Conservation (phyloP, 2,329 filamentous ascomycete genomes). For the Pestalotiopsis sp. region DNA sequence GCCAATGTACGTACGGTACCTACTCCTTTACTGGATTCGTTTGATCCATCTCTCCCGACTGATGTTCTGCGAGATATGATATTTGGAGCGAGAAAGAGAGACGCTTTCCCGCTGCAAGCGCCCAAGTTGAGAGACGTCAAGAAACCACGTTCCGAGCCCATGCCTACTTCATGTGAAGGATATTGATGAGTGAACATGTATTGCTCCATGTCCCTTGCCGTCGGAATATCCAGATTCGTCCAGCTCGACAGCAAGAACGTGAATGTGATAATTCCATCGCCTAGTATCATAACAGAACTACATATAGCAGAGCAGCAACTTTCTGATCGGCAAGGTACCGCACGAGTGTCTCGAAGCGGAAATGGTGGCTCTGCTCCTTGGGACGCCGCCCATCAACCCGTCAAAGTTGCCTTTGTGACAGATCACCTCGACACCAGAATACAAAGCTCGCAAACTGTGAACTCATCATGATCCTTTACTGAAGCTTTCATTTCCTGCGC, state of each 20-base stretch:
- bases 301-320: not conserved
- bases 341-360: not conserved
- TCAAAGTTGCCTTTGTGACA: not conserved
- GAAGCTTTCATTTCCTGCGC: too few relatives aligned
- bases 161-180: not conserved
- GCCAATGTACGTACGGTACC: too few relatives aligned
- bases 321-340: not conserved
- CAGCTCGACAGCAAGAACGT: not conserved
- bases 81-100: not conserved
- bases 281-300: not conserved
- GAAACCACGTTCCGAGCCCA: not conserved
- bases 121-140: not conserved
- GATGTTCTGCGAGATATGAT: too few relatives aligned
- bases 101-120: conserved; percentile 8
- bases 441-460: conserved; percentile 2
- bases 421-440: not conserved
- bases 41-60: too few relatives aligned
- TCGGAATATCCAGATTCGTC: not conserved
- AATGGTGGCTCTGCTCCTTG: not conserved
- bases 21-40: too few relatives aligned
- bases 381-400: not conserved
- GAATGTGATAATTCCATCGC: not conserved
- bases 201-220: not conserved
- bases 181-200: not conserved
- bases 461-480: not conserved